Percentiles rank a stretch among this genome's conserved stretches.
Conservation (phyloP, 2,329 filamentous ascomycete species). For the Paecilomyces variotii region DNA sequence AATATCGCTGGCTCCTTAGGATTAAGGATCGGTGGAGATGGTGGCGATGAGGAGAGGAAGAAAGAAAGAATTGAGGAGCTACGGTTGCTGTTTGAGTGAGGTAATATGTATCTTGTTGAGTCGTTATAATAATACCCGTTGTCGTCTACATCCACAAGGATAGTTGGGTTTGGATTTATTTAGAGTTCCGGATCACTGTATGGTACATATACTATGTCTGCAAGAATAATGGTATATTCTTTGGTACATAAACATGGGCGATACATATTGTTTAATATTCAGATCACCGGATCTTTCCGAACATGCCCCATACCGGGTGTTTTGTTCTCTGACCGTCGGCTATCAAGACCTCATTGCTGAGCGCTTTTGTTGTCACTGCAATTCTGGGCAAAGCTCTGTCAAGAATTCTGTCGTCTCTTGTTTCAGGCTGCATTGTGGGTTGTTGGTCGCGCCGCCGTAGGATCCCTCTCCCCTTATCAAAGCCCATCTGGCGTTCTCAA, state of each 20-base stretch:
- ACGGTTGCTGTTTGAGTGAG: constrained; percentile 63
- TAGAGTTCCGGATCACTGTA: too few species aligned
- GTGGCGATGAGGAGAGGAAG: constrained; percentile 83
- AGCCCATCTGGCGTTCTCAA: too few species aligned
- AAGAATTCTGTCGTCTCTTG: constrained; percentile 88
- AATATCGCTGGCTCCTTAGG: constrained; percentile 82
- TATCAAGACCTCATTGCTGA: too few species aligned
- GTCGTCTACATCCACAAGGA: background rate
- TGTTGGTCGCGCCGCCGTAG: constrained; percentile 23
- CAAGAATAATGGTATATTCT: background rate
- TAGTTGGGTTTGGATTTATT: background rate
- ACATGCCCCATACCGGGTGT: too few species aligned
- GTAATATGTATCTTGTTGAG: background rate
- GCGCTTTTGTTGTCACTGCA: constrained; percentile 74
- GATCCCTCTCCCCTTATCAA: too few species aligned
- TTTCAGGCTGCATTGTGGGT: constrained; percentile 60
- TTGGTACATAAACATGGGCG: background rate
- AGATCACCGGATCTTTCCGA: background rate
- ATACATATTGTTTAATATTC: background rate
- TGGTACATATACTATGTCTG: background rate
- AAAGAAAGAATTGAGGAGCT: constrained; percentile 88
- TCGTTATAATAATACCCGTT: background rate
- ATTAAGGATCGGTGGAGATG: constrained; percentile 90
- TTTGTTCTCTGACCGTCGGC: too few species aligned
- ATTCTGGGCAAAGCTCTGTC: constrained; percentile 67